phyloP scores from a whole-genome alignment of 805 yeast species.

The Metschnikowia peoriensis region DNA sequence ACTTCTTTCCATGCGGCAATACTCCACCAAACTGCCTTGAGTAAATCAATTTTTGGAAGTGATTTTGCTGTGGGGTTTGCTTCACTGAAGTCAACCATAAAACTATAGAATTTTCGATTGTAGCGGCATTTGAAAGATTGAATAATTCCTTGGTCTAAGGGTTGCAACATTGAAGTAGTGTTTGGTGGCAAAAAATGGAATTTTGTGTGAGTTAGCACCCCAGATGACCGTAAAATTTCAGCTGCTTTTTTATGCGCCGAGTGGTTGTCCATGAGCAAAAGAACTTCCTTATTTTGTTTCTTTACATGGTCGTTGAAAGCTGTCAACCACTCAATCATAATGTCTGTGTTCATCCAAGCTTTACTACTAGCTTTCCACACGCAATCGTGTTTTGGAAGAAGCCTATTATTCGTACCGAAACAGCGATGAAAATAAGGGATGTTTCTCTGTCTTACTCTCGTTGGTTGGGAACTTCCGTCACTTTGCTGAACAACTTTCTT shows the following conservation, averaged over 20 bases:
- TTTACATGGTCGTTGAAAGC: not conserved
- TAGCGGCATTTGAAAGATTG: not conserved
- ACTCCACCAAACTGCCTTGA: too few species aligned
- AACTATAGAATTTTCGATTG: not conserved
- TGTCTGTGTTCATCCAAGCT: not conserved
- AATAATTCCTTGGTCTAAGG: not conserved
- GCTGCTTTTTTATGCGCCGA: not conserved
- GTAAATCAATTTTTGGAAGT: too few species aligned
- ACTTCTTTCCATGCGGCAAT: too few species aligned
- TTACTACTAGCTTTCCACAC: not conserved
- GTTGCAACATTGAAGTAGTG: not conserved
- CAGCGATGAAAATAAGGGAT: too few species aligned
- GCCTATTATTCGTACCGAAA: not conserved
- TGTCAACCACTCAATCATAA: conserved; percentile 1
- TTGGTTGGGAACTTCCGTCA: too few species aligned
- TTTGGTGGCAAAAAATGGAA: not conserved
- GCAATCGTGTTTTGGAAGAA: not conserved
- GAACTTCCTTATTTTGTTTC: not conserved
- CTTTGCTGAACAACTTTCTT: too few species aligned
- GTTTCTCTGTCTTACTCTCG: not conserved
- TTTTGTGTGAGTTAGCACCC: not conserved
- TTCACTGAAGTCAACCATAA: too few species aligned
- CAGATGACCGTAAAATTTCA: not conserved
- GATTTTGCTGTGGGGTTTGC: too few species aligned
- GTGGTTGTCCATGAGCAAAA: not conserved